Evolutionary conservation across 2,329 filamentous ascomycete genomes (phyloP), one percentile per base, ranked within the genome.

Genomic region (Amesomyces nigricolor): DNA sequence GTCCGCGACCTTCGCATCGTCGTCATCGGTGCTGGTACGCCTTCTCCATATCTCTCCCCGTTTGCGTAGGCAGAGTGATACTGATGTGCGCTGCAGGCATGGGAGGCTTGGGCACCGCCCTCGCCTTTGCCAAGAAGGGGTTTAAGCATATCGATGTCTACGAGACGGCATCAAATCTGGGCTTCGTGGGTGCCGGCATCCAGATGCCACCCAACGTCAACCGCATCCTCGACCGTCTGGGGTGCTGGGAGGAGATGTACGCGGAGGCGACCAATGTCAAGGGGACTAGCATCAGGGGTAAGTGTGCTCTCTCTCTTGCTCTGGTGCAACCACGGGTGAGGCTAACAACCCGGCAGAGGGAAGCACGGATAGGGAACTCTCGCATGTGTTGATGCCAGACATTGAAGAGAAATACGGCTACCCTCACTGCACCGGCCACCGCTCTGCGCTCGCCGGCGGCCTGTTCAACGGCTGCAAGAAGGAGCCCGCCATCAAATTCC

Each of bases 131-230:
- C 40, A 87, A 87, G 71, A 83, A 85, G 63, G 89, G 88, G 7
- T 91, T 92, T 71, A 81, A 76, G 61, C 74, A 87, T 55, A 85
- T 92, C 64, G 76, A 86, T 53, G 81, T 92, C 49, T 92, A 84
- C 68, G 89, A 92, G 68, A 80, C 78, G 37, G 88, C 88, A 0
- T 81, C 85, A 4, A 80, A 83, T 61, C 77, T 92, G 4, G 88
- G 88, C 5, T 92, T 92, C 64, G 88, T 92, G 1, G 89, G 89
- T 22, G 89, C 89, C 1, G 89, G 89, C 5, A 92, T 94, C 61
- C 89, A 95, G 68, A 77, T 92, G 56, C 87, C 89, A 0, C 89
- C 89, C 0, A 95, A 94, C 62, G 87, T 92, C 79, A 84, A 85
- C 3, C 80, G 87, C 2, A 87, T 94, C 8, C 77, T 94, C 11